Evolutionary conservation across 1,139 yeast species (phyloP), one percentile per base, ranked within the genome.

Genomic region (Suhomyces taliae): DNA sequence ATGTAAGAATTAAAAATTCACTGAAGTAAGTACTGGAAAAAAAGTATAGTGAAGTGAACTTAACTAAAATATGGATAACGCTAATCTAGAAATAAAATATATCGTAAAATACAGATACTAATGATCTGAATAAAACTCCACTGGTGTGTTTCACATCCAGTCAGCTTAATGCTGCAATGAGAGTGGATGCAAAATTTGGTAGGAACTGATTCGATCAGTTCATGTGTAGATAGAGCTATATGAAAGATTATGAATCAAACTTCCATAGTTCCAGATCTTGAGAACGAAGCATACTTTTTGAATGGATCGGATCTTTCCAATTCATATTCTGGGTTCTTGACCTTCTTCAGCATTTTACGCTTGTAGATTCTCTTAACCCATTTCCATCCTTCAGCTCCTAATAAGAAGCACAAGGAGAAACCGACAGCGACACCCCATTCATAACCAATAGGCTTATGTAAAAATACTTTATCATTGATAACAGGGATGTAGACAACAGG

Each of bases 401-500:
- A 40, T 14, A 63, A 53, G 49, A 56, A 63, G 43, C 60, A 54
- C 7, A 60, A 26, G 7, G 62, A 47, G 43, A 56, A 60, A 1
- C 62, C 66, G 40, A 62, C 44, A 2, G 66, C 62, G 34, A 62
- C 52, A 0, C 67, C 67, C 67, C 67, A 63, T 49, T 63, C 67
- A 44, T 57, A 62, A 4, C 65, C 64, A 40, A 63, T 63, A 7
- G 61, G 58, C 32, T 52, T 54, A 41, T 63, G 67, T 50, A 61
- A 57, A 41, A 63, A 63, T 33, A 63, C 67, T 55, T 61, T 63
- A 53, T 52, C 52, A 54, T 61, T 63, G 50, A 63, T 63, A 11
- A 63, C 66, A 7, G 67, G 67, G 37, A 63, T 63, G 58, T 63
- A 62, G 2, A 63, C 61, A 6, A 62, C 65, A 4, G 67, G 67